phyloP scores from a whole-genome alignment of 805 yeast genomes.

The Candida nitratophila region DNA sequence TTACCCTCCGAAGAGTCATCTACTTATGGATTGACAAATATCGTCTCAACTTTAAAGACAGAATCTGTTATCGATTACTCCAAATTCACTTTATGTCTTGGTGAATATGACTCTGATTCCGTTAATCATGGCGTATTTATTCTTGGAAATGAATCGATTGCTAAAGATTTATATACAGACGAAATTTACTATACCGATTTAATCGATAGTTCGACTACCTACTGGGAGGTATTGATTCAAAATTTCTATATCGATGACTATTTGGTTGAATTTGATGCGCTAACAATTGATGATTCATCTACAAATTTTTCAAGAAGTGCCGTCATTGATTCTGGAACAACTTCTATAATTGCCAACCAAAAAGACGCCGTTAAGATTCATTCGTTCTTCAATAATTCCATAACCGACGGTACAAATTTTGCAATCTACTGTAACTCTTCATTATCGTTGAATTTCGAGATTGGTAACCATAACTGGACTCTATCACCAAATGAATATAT shows the following conservation, averaged over 20 bases:
- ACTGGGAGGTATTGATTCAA: conserved; percentile 47
- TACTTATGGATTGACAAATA: conserved; percentile 27
- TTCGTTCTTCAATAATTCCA: conserved; percentile 39
- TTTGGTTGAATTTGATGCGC: conserved; percentile 25
- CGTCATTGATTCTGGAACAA: conserved; percentile 61
- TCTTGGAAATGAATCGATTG: conserved; percentile 32
- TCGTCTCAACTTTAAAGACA: conserved; percentile 31
- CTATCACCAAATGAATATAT: conserved; percentile 37
- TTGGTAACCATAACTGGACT: conserved; percentile 40
- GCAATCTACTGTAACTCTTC: conserved; percentile 53
- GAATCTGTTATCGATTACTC: conserved; percentile 28
- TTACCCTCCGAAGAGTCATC: conserved; percentile 39
- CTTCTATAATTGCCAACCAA: conserved; percentile 48
- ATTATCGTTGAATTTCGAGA: conserved; percentile 29
- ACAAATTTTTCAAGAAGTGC: conserved; percentile 30
- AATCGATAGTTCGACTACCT: conserved; percentile 24
- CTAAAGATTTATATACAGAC: conserved; percentile 27
- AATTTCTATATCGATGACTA: conserved; percentile 28
- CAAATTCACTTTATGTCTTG: conserved; percentile 40
- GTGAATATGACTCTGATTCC: conserved; percentile 17
- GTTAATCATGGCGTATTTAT: conserved; percentile 35
- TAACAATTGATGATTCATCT: conserved; percentile 8
- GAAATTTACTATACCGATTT: conserved; percentile 34
- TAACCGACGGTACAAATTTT: conserved; percentile 56
- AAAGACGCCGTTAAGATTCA: conserved; percentile 49